Evolutionary conservation across 345 rosid genomes (phyloP).

Genomic region (Eucalyptus sp.): DNA sequence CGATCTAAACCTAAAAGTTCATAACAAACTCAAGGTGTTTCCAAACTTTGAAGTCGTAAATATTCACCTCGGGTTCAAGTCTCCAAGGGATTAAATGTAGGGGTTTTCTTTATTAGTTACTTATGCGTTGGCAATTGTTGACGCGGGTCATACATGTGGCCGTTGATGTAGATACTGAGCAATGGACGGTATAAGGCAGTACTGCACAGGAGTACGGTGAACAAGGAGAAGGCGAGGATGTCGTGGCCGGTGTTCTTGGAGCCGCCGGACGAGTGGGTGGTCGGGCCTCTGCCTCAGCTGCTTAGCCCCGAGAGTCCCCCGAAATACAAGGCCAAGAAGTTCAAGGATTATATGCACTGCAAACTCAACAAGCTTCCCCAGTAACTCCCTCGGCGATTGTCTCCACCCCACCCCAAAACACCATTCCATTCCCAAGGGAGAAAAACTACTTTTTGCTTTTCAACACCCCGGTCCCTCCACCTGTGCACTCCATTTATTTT

Average conservation of each 20-base stretch:
- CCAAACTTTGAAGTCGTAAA: neutral
- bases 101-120: no score
- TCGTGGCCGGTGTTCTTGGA: conserved; percentile 97
- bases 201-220: conserved; percentile 62
- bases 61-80: neutral
- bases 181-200: conserved; percentile 63
- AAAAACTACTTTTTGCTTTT: neutral
- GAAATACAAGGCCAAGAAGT: conserved; percentile 47
- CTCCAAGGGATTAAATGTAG: neutral
- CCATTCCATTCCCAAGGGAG: neutral
- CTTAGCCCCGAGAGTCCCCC: conserved; percentile 27
- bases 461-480: neutral
- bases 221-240: conserved; percentile 67
- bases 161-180: conserved; percentile 49
- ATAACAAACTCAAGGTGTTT: neutral
- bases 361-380: conserved; percentile 76
- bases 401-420: neutral
- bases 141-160: neutral
- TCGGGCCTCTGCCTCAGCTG: conserved; percentile 62
- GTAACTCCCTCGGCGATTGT: neutral
- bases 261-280: conserved; percentile 47
- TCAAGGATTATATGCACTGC: conserved; percentile 58
- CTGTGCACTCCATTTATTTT: neutral
- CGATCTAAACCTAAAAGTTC: neutral
- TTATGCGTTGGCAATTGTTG: neutral